Evolutionary conservation across 179 eudicot genomes (phyloP).

Genomic region (Silene coronaria): DNA sequence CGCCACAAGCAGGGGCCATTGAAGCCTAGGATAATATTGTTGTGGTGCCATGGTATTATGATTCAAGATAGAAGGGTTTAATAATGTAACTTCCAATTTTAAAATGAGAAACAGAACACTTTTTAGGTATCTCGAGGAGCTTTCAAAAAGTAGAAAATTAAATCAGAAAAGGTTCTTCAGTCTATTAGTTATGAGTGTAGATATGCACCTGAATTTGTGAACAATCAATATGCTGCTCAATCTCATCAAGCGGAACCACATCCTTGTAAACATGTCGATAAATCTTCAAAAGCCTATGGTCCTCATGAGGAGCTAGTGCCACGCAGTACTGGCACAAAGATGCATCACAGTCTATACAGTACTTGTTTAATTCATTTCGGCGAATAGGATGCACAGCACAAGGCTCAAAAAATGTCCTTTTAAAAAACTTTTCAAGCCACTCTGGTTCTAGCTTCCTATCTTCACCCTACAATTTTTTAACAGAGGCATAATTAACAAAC

Average conservation of each 20-base stretch:
- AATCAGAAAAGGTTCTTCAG: not conserved
- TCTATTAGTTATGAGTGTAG: not conserved
- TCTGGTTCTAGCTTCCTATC: conserved; percentile 26
- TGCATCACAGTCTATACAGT: conserved; percentile 46
- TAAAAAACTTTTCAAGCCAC: conserved; percentile 45
- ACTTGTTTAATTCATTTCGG: conserved; percentile 41
- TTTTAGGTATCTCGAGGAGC: not conserved
- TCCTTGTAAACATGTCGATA: conserved; percentile 61
- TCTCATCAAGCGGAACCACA: conserved; percentile 45
- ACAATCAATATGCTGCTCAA: conserved; percentile 45
- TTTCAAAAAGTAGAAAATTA: not conserved
- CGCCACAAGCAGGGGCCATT: not conserved
- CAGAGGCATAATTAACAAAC: not conserved
- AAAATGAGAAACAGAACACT: not conserved
- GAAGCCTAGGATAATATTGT: too few species aligned
- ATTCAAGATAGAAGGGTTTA: not conserved
- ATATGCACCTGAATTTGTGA: conserved; percentile 44
- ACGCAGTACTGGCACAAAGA: conserved; percentile 44
- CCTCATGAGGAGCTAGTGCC: conserved; percentile 32
- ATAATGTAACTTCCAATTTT: not conserved
- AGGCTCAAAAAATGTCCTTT: conserved; percentile 36
- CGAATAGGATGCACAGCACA: conserved; percentile 38
- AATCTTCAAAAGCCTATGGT: conserved; percentile 39
- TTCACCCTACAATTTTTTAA: conserved; percentile 13
- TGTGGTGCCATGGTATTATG: not conserved